These are phyloP conservation scores for Corynespora cassiicola DNA, from an alignment of 2,329 filamentous ascomycete genomes.

Conservation along the genomic window DNA sequence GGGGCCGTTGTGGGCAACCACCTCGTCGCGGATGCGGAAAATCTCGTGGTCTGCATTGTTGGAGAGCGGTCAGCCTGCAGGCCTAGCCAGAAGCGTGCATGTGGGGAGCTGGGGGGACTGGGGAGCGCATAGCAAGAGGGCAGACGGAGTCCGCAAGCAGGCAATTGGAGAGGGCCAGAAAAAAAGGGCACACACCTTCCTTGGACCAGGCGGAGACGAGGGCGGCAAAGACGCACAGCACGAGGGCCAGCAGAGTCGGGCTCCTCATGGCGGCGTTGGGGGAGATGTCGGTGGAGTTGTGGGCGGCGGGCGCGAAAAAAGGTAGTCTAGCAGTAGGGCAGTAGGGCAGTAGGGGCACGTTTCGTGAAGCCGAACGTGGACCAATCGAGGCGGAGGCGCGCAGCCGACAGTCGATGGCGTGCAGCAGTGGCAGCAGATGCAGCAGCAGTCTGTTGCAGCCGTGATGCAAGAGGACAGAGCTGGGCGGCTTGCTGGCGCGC, in stretches of 20 bases:
- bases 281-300: conserved; percentile 16
- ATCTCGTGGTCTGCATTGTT: conserved; percentile 83
- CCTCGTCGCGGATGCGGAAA: conserved; percentile 91
- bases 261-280: conserved; percentile 69
- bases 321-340: not conserved
- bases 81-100: conserved; percentile 20
- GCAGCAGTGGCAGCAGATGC: conserved; percentile 1
- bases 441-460: no score
- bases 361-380: conserved; percentile 32
- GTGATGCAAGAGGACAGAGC: no score
- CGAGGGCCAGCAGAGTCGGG: conserved; percentile 66
- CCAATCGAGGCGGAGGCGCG: conserved; percentile 22
- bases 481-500: no score
- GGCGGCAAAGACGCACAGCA: conserved; percentile 72
- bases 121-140: conserved; percentile 2
- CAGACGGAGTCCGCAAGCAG: conserved; percentile 10
- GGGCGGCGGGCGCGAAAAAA: conserved; percentile 8
- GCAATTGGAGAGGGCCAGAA: conserved; percentile 9
- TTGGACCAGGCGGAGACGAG: conserved; percentile 83
- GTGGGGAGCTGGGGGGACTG: conserved; percentile 14
- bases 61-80: conserved; percentile 23
- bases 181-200: conserved; percentile 67
- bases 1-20: conserved; percentile 74
- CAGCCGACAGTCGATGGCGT: not conserved
- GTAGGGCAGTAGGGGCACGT: conserved; percentile 8